Percentiles rank a stretch among this genome's conserved stretches.
Evolutionary conservation across 306 rosid genomes (phyloP).

Genomic region (Lathyrus tuberosus): DNA sequence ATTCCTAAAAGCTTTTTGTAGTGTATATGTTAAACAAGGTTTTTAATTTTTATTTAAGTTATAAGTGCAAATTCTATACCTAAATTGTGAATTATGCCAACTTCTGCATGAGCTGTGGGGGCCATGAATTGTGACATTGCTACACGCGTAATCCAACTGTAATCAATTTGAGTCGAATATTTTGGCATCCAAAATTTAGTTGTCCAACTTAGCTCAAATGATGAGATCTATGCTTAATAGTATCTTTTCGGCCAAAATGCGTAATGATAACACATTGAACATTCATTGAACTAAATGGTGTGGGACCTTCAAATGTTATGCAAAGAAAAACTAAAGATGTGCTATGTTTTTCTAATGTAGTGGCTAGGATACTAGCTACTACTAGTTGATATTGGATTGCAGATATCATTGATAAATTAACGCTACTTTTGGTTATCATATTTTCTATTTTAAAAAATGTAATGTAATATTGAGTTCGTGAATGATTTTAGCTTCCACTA

Average conservation of each 20-base stretch:
- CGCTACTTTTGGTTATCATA: background rate
- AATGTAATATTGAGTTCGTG: background rate
- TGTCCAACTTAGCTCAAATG: background rate
- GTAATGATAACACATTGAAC: conserved; percentile 5
- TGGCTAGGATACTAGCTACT: background rate
- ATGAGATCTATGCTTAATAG: conserved; percentile 9
- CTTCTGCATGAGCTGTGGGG: background rate
- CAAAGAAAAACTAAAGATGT: no score
- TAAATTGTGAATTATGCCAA: background rate
- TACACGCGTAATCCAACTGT: background rate
- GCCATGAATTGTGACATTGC: background rate
- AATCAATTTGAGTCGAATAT: background rate
- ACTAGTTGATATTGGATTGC: background rate
- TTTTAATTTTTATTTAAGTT: no score
- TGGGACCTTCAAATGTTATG: conserved; percentile 21
- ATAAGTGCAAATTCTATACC: no score
- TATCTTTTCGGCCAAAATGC: conserved; percentile 20
- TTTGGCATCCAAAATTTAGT: background rate
- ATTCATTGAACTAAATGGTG: background rate
- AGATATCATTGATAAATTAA: background rate
- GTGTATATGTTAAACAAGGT: background rate
- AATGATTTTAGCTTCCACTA: background rate
- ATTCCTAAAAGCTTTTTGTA: background rate
- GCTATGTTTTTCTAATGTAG: background rate
- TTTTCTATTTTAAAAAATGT: background rate